Evolutionary conservation across 441 rosid genomes (phyloP).

Genomic region (Sinapis alba): DNA sequence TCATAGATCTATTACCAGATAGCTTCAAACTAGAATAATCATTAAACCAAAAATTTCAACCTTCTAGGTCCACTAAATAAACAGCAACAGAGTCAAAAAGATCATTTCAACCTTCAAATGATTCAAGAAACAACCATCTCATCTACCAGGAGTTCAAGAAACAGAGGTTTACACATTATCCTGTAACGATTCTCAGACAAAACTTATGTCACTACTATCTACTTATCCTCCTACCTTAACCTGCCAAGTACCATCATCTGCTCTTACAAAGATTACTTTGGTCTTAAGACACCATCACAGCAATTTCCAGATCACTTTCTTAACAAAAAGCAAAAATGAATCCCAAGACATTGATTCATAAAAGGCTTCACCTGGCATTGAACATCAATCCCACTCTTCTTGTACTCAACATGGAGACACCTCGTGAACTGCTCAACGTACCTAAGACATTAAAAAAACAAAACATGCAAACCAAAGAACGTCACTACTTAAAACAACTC

Average conservation of each 20-base stretch:
- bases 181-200: background rate
- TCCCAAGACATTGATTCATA: background rate
- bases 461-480: slow-evolving; percentile 14
- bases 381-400: slow-evolving; percentile 82
- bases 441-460: slow-evolving; percentile 41
- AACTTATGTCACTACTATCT: background rate
- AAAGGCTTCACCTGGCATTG: slow-evolving; percentile 82
- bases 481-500: background rate
- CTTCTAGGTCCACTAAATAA: background rate
- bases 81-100: background rate
- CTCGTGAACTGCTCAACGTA: slow-evolving; percentile 86
- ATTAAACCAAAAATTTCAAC: background rate
- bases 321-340: too few species aligned
- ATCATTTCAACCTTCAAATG: background rate
- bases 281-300: too few species aligned
- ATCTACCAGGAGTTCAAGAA: background rate
- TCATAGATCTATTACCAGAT: too few species aligned
- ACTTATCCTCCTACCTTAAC: background rate
- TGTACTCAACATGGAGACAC: slow-evolving; percentile 88
- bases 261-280: background rate
- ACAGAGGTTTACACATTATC: background rate
- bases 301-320: too few species aligned
- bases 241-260: background rate
- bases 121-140: background rate
- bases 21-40: background rate